Conservation (phyloP, 163 green algal genomes). For the Chloromonas sp. region DNA sequence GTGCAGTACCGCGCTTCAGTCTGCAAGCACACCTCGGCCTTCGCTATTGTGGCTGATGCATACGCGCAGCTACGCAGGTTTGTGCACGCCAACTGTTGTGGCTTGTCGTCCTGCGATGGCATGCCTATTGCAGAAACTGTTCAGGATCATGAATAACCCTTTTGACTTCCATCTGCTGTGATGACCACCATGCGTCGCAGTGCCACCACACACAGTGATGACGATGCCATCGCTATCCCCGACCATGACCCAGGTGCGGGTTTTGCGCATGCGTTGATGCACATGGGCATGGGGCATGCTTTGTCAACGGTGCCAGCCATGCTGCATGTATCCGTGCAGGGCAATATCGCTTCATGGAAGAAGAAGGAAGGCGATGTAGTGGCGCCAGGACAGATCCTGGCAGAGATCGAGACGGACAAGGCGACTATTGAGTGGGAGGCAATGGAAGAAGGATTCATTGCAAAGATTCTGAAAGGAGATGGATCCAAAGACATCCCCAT, state of each 20-base stretch:
- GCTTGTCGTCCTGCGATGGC: background rate
- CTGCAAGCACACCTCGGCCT: background rate
- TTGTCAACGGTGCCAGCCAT: background rate
- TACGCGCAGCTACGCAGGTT: background rate
- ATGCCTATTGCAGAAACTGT: background rate
- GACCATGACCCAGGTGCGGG: constrained; percentile 67
- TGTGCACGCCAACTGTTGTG: background rate
- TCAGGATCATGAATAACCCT: background rate
- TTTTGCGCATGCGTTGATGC: background rate
- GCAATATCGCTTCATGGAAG: constrained; percentile 77
- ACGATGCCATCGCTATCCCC: constrained; percentile 74
- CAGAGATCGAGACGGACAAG: constrained; percentile 88
- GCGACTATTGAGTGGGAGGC: constrained; percentile 88
- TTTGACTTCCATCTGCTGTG: background rate
- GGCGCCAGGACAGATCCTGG: constrained; percentile 68
- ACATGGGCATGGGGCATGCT: no score
- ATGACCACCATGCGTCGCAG: constrained; percentile 20
- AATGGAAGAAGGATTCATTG: constrained; percentile 76
- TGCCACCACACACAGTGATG: constrained; percentile 50
- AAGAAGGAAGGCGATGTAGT: constrained; percentile 73
- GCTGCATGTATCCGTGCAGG: constrained; percentile 24
- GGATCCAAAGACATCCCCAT: constrained; percentile 61
- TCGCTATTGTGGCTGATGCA: background rate
- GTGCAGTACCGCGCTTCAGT: no score
- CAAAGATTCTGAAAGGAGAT: constrained; percentile 62